Conservation (phyloP, 257 asterid genomes). For the Solanum piurae region DNA sequence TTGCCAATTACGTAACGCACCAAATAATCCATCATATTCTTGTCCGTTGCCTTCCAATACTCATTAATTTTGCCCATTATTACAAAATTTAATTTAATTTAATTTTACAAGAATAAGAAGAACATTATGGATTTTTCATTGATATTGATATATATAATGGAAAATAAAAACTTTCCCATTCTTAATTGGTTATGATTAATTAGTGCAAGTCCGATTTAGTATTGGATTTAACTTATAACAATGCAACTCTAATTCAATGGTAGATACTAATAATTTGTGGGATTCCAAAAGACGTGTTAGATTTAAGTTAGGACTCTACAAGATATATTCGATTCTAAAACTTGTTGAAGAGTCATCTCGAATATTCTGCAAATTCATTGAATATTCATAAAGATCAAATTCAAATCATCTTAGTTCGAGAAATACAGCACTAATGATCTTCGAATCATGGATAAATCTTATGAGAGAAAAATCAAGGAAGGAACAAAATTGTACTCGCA, state of each 20-base stretch:
- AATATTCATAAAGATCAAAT: too few species aligned
- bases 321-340: too few species aligned
- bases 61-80: background rate
- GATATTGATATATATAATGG: background rate
- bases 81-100: too few species aligned
- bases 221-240: background rate
- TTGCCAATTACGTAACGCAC: background rate
- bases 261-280: too few species aligned
- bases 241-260: background rate
- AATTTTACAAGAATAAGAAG: background rate
- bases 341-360: too few species aligned
- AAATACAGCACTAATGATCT: too few species aligned
- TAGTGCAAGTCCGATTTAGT: background rate
- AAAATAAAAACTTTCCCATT: background rate
- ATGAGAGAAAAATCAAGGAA: background rate
- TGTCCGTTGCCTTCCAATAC: background rate
- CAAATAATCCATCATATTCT: background rate
- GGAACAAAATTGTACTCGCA: too few species aligned
- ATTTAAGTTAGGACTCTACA: too few species aligned
- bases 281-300: background rate
- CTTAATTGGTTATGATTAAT: background rate
- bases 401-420: too few species aligned
- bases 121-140: background rate
- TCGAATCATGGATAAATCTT: too few species aligned
- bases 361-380: too few species aligned